Conservation (phyloP, 2,329 filamentous ascomycete species). For the Fusarium sp. region DNA sequence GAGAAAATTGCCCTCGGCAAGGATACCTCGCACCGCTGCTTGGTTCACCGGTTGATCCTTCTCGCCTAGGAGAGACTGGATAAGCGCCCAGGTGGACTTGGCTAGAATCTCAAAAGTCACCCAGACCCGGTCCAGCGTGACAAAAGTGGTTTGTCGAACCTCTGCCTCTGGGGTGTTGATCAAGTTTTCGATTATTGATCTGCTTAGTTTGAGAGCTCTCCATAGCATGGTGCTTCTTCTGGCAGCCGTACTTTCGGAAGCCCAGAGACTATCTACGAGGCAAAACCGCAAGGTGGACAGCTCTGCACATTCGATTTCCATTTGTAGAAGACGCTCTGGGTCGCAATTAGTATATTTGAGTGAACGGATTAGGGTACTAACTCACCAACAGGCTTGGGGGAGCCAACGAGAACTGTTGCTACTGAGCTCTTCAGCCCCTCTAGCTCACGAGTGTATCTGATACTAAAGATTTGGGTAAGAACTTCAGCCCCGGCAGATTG, state of each 20-base stretch:
- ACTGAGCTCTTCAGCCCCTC: not conserved
- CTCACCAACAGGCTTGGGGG: not conserved
- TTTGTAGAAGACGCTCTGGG: not conserved
- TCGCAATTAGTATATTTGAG: not conserved
- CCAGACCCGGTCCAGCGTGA: not conserved
- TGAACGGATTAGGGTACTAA: not conserved
- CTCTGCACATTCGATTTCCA: not conserved
- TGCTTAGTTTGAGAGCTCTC: not conserved
- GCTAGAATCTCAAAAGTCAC: not conserved
- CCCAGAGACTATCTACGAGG: not conserved
- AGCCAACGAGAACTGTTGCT: not conserved
- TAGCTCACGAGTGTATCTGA: not conserved
- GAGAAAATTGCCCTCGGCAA: not conserved
- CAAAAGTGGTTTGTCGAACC: not conserved
- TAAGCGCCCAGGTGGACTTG: not conserved
- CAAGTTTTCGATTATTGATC: not conserved
- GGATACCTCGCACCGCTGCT: not conserved
- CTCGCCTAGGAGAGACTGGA: not conserved
- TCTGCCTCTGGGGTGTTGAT: not conserved
- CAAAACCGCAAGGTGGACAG: not conserved
- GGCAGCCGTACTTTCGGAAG: not conserved
- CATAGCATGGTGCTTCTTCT: slow-evolving; percentile 2
- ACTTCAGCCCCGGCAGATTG: not conserved
- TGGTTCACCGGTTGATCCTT: not conserved
- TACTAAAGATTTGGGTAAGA: not conserved